These are phyloP conservation scores for Magnaporthiopsis incrustans DNA, from an alignment of 2,329 filamentous ascomycete species.

Conservation along the genomic window DNA sequence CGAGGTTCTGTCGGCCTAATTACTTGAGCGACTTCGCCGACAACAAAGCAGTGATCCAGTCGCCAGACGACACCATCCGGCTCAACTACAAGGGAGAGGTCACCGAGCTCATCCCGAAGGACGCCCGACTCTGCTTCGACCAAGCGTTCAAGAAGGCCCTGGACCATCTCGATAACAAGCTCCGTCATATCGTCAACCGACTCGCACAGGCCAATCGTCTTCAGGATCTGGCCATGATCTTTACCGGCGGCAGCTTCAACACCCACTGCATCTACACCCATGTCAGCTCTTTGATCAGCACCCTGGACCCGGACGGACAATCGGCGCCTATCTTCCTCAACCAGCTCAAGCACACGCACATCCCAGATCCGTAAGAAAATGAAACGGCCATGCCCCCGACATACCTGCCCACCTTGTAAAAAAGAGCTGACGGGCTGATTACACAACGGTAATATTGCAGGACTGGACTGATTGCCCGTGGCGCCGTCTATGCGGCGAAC, in stretches of 20 bases:
- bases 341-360: neutral
- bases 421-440: neutral
- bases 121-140: neutral
- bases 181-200: neutral
- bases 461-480: slow-evolving; percentile 2
- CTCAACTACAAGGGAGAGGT: neutral
- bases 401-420: neutral
- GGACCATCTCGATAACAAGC: neutral
- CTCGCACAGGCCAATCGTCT: neutral
- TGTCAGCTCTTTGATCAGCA: neutral
- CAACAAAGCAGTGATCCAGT: neutral
- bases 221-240: neutral
- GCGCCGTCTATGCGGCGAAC: neutral
- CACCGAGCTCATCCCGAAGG: neutral
- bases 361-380: neutral
- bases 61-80: neutral
- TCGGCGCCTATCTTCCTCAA: neutral
- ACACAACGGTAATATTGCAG: neutral
- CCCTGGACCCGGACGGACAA: neutral
- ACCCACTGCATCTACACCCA: neutral
- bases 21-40: neutral
- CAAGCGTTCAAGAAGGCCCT: neutral
- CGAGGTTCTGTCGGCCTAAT: neutral
- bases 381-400: neutral
- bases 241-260: neutral